Percentiles rank a stretch among this genome's conserved stretches.
These are phyloP conservation scores for Casaregolazyma lundiana DNA, from an alignment of 1,139 yeast species.

Conservation along the genomic window DNA sequence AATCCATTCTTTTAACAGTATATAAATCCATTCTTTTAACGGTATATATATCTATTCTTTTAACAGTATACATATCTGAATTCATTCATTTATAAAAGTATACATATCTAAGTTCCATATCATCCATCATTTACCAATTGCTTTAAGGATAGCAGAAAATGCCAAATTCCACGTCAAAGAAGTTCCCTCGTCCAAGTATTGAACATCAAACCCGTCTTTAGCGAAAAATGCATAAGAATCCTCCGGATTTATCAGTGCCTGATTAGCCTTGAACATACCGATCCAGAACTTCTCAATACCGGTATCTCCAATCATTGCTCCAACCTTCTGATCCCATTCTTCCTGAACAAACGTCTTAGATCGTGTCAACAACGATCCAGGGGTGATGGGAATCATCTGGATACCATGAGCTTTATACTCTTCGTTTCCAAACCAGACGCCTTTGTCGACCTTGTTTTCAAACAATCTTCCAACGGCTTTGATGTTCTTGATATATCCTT, in stretches of 20 bases:
- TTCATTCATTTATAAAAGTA: neutral
- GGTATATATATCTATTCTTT: too few species aligned
- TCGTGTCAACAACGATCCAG: conserved; percentile 68
- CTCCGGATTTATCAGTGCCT: conserved; percentile 62
- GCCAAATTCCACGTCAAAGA: conserved; percentile 84
- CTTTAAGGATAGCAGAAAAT: conserved; percentile 24
- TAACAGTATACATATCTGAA: too few species aligned
- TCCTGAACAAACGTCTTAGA: conserved; percentile 58
- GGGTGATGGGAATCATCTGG: conserved; percentile 82
- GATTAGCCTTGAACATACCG: conserved; percentile 68
- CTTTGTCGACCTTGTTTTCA: conserved; percentile 81
- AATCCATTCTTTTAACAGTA: too few species aligned
- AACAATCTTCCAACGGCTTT: conserved; percentile 56
- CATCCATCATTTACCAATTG: neutral
- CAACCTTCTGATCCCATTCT: conserved; percentile 63
- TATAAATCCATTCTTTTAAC: too few species aligned
- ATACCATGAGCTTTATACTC: conserved; percentile 81
- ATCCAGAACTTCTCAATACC: conserved; percentile 61
- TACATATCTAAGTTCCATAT: neutral
- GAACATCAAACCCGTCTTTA: conserved; percentile 38
- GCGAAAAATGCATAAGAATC: conserved; percentile 61
- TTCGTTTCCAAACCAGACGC: conserved; percentile 71
- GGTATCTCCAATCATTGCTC: conserved; percentile 45
- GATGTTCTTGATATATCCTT: conserved; percentile 45
- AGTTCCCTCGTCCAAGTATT: conserved; percentile 76